Base-by-base conservation (phyloP, 768 basidiomycete species). In the Suillus cothurnatus region DNA sequence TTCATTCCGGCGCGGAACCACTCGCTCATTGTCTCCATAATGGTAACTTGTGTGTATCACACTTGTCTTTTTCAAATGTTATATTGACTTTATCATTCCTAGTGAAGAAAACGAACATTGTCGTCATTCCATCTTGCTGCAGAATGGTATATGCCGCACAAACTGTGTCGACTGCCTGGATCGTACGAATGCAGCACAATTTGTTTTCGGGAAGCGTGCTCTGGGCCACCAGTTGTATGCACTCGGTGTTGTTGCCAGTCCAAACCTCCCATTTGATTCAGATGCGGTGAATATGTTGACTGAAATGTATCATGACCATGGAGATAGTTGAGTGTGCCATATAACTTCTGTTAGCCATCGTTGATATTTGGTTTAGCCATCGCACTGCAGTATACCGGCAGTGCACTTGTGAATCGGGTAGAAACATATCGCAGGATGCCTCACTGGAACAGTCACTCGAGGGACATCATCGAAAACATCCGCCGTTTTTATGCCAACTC, bases 91-190 rank as follows among this genome's bases (percentile, higher is more conserved):
- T 21, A 67, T 64, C 19, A 28, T 59, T 28, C 6, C 19, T 6
- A 59, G 58, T 41, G 58, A 59, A 39, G 58, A 59, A 11, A 34
- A 39, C 8, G 73, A 68, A 21, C 70, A 77, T 7, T 92, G 89
- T 85, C 86, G 93, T 9, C 80, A 77, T 62, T 82, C 79, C 2
- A 93, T 97, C 68, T 84, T 87, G 2, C 78, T 99, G 12, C 97
- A 99, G 77, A 94, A 91, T 55, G 97, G 97, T 1, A 87, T 99
- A 32, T 93, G 93, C 65, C 85, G 97, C 19, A 95, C 89, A 0
- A 99, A 99, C 72, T 99, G 97, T 71, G 95, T 99, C 0, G 97
- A 99, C 72, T 99, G 97, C 72, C 80, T 99, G 17, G 95, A 97
- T 76, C 88, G 97, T 14, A 99, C 97, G 4, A 99, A 99, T 71